Conservation (phyloP, 257 asterid genomes). For the Primulina huaijiensis region DNA sequence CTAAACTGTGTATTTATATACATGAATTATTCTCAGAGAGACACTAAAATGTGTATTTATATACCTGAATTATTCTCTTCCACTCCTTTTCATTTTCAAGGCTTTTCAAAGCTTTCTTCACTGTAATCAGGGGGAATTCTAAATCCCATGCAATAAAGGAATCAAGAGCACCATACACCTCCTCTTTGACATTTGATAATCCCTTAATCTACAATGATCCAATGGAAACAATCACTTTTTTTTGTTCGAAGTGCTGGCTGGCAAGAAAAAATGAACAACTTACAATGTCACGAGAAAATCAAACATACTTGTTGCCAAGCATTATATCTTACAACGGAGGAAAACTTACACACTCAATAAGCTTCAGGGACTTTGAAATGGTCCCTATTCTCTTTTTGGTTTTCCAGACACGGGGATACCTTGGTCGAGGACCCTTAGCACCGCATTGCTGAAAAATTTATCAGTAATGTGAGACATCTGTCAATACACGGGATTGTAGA, state of each 20-base stretch:
- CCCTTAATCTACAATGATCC: conserved; percentile 58
- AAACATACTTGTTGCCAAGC: conserved; percentile 2
- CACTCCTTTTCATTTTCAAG: conserved; percentile 81
- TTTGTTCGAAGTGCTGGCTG: neutral
- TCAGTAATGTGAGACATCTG: conserved; percentile 11
- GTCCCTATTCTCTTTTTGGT: conserved; percentile 72
- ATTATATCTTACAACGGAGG: conserved; percentile 7
- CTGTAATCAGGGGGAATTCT: conserved; percentile 86
- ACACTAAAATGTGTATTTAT: neutral
- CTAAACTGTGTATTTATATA: neutral
- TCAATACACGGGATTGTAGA: neutral
- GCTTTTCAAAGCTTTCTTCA: conserved; percentile 82
- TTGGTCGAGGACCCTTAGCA: conserved; percentile 92
- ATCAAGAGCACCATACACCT: conserved; percentile 93
- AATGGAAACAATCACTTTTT: conserved; percentile 12
- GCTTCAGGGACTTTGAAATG: conserved; percentile 73
- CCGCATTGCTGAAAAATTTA: conserved; percentile 61
- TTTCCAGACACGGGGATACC: conserved; percentile 94
- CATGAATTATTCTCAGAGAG: no score
- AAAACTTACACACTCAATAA: conserved; percentile 76
- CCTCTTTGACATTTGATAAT: conserved; percentile 91
- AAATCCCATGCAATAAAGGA: conserved; percentile 97
- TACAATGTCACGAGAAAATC: conserved; percentile 5
- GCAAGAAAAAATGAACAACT: neutral
- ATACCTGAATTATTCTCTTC: conserved; percentile 91